These are phyloP conservation scores for Tympanopsis confertula DNA, from an alignment of 2,329 filamentous ascomycete genomes.

Conservation along the genomic window DNA sequence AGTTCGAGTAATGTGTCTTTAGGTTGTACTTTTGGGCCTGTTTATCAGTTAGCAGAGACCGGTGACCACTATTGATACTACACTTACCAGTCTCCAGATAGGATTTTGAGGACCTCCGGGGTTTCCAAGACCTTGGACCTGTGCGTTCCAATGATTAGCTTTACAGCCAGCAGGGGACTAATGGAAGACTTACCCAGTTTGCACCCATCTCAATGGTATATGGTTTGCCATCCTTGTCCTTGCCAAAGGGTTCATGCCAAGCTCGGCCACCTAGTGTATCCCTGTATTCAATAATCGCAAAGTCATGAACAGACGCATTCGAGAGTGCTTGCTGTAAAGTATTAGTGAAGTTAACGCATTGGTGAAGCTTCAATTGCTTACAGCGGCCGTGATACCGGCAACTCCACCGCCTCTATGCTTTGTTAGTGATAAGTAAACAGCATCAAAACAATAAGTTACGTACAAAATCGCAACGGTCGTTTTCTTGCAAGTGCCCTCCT, in stretches of 20 bases:
- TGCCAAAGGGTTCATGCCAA: constrained; percentile 43
- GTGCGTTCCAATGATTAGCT: no score
- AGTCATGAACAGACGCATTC: constrained; percentile 50
- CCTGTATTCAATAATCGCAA: constrained; percentile 54
- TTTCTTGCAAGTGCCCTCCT: not conserved
- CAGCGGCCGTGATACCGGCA: not conserved
- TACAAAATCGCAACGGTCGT: not conserved
- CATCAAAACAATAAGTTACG: not conserved
- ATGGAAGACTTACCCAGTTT: constrained; percentile 39
- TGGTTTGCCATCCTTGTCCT: constrained; percentile 31
- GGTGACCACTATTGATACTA: not conserved
- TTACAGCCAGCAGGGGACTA: not conserved
- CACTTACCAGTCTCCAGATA: constrained; percentile 42
- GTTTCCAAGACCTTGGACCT: not conserved
- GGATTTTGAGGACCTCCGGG: constrained; percentile 37
- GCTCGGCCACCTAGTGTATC: constrained; percentile 51
- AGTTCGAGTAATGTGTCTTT: constrained; percentile 44
- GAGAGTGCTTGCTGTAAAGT: constrained; percentile 43
- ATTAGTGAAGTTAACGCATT: constrained; percentile 42
- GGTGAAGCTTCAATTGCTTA: constrained; percentile 18
- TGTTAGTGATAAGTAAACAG: not conserved
- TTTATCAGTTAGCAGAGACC: constrained; percentile 6
- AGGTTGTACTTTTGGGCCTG: constrained; percentile 46
- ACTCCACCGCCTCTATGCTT: not conserved
- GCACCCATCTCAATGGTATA: constrained; percentile 54